Evolutionary conservation across 1,284 basidiomycete genomes (phyloP).

Genomic region (Ustilago curta): DNA sequence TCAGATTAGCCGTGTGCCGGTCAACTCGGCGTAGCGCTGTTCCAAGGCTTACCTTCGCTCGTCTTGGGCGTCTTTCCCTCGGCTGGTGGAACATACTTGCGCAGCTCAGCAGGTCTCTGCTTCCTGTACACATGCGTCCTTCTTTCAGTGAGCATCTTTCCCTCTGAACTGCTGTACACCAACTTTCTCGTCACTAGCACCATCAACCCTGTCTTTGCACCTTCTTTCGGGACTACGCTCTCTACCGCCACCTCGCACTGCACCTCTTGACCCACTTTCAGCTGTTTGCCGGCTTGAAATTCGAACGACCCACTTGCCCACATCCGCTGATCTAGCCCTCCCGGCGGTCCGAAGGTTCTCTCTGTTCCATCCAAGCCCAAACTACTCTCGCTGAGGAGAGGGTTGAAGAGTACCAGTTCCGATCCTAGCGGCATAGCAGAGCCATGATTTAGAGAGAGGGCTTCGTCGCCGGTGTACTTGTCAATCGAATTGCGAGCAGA

Average conservation of each 20-base stretch:
- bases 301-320: constrained; percentile 51
- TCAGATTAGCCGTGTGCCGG: neutral
- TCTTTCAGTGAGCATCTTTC: constrained; percentile 30
- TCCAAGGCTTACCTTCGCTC: constrained; percentile 16
- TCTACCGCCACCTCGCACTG: constrained; percentile 31
- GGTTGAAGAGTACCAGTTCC: constrained; percentile 47
- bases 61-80: constrained; percentile 11
- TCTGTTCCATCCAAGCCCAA: constrained; percentile 36
- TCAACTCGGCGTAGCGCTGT: neutral
- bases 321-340: constrained; percentile 47
- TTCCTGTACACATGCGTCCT: constrained; percentile 43
- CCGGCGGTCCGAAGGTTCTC: constrained; percentile 40
- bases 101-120: constrained; percentile 25
- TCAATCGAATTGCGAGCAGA: constrained; percentile 9
- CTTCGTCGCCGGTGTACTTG: constrained; percentile 30
- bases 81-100: constrained; percentile 21
- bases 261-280: constrained; percentile 32
- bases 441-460: constrained; percentile 4
- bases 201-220: constrained; percentile 45
- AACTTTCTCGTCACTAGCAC: constrained; percentile 43
- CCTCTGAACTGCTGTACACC: constrained; percentile 17
- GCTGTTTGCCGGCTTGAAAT: constrained; percentile 21
- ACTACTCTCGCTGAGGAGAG: constrained; percentile 32
- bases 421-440: constrained; percentile 26
- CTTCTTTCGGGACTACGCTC: constrained; percentile 33